Conservation (phyloP, 23 red algal species). For the Cyanidium caldarium region DNA sequence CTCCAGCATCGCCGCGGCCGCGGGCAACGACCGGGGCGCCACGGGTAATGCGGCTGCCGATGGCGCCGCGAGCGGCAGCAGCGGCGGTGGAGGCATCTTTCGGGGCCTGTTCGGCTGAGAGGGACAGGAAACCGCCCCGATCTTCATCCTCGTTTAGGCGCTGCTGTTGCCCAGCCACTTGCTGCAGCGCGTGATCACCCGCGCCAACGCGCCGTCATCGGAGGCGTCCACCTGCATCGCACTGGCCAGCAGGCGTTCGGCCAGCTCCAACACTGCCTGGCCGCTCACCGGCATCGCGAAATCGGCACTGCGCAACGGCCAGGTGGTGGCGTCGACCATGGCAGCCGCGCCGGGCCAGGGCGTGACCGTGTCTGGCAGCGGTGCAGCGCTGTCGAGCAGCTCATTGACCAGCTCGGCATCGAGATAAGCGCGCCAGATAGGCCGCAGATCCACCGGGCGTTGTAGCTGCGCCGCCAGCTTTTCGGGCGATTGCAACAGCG, state of each 20-base stretch:
- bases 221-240: not conserved
- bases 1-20: no score
- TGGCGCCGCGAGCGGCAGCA: not conserved
- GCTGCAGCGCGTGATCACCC: not conserved
- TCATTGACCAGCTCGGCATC: constrained; percentile 3
- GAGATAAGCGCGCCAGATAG: not conserved
- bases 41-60: not conserved
- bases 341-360: not conserved
- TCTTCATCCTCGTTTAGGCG: no score
- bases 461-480: not conserved
- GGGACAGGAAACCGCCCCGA: not conserved
- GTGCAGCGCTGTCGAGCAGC: not conserved
- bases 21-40: no score
- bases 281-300: not conserved
- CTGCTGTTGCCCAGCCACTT: not conserved
- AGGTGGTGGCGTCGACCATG: not conserved
- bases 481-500: not conserved
- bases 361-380: not conserved
- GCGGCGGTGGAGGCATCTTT: not conserved
- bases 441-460: not conserved
- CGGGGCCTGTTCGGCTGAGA: not conserved
- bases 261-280: not conserved
- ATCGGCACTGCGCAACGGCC: not conserved
- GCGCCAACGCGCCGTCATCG: not conserved
- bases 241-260: not conserved